phyloP scores from a whole-genome alignment of 768 basidiomycete genomes.

The Boletus vinaceobasis region DNA sequence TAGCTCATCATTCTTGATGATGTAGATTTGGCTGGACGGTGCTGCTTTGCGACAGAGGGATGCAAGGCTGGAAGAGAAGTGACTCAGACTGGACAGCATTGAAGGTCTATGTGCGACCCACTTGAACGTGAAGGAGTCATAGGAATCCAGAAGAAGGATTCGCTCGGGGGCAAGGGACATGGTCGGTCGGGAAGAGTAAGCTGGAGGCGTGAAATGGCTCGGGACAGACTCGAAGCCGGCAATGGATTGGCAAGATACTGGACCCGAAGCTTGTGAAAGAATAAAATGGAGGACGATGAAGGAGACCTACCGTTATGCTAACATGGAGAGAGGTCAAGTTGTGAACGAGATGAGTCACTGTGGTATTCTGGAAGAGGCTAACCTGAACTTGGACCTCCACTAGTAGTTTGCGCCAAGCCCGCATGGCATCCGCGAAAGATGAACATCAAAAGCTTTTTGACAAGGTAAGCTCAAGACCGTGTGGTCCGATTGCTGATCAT shows the following conservation, averaged over 20 bases:
- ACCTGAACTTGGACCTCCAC: neutral
- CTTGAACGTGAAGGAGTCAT: constrained; percentile 91
- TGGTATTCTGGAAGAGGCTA: neutral
- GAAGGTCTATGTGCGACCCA: constrained; percentile 34
- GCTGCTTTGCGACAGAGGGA: constrained; percentile 63
- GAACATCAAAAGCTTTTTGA: constrained; percentile 35
- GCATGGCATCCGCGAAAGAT: constrained; percentile 20
- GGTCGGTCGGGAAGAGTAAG: constrained; percentile 4
- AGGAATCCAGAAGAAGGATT: constrained; percentile 75
- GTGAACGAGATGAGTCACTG: neutral
- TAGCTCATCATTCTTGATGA: constrained; percentile 71
- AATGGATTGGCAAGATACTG: neutral
- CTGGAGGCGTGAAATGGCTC: neutral
- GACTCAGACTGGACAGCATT: neutral
- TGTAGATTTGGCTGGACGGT: constrained; percentile 57
- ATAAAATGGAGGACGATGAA: neutral
- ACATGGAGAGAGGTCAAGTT: neutral
- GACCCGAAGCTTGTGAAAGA: neutral
- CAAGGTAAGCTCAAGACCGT: constrained; percentile 27
- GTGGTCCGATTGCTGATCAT: neutral
- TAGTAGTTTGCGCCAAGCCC: neutral
- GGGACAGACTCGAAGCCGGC: neutral
- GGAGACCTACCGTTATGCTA: neutral
- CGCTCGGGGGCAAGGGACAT: constrained; percentile 38
- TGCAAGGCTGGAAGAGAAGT: constrained; percentile 52